These are phyloP conservation scores for Puccinellia tenuiflora DNA, from an alignment of 176 grass and related monocot species.

Conservation along the genomic window DNA sequence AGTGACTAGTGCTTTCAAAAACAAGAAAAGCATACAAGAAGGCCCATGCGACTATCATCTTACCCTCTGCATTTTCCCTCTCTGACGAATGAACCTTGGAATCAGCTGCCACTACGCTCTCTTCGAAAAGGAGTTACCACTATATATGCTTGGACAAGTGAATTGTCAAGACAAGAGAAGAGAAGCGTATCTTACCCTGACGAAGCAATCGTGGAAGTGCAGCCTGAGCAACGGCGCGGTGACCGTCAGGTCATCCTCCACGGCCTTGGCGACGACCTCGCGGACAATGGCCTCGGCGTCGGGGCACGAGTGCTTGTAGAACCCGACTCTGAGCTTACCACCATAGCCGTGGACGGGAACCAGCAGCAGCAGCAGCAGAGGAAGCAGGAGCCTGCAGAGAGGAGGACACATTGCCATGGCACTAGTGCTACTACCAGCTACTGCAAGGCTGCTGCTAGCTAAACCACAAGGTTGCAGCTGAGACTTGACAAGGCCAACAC, in stretches of 20 bases:
- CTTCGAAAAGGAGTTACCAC: background rate
- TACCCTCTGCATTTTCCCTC: background rate
- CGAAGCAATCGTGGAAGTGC: conserved; percentile 91
- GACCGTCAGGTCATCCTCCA: conserved; percentile 30
- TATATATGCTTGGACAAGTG: background rate
- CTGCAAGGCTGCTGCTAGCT: background rate
- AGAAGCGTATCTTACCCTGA: conserved; percentile 38
- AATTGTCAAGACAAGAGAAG: background rate
- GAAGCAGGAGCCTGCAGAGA: conserved; percentile 3
- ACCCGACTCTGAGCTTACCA: conserved; percentile 29
- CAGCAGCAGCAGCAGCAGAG: background rate
- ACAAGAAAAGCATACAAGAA: background rate
- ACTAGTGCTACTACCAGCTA: background rate
- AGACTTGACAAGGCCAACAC: background rate
- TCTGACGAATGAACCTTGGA: background rate
- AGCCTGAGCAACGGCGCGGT: conserved; percentile 50
- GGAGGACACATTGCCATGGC: conserved; percentile 12
- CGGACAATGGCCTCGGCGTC: conserved; percentile 45
- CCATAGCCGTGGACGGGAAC: conserved; percentile 15
- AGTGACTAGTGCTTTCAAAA: background rate
- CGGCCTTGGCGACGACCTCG: conserved; percentile 23
- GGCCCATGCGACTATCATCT: background rate
- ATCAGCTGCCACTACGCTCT: background rate
- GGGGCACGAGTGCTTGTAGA: conserved; percentile 47
- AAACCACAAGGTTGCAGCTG: background rate